Evolutionary conservation across 2,329 filamentous ascomycete genomes (phyloP).

Genomic region (Pseudogymnoascus sp.): DNA sequence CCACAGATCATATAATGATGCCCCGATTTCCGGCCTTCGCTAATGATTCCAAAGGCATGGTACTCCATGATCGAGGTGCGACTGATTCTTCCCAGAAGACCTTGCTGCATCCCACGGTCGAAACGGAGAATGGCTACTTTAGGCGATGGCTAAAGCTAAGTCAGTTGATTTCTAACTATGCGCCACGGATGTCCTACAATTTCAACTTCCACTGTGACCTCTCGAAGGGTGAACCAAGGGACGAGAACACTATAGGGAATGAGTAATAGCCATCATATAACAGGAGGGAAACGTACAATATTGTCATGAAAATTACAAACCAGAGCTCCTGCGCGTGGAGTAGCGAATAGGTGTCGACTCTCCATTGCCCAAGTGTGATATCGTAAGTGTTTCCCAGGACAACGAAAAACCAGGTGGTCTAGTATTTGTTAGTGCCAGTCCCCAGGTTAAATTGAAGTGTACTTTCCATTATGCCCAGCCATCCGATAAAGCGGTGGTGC

Average conservation of each 20-base stretch:
- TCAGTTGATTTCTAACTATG: constrained; percentile 17
- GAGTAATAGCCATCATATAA: constrained; percentile 13
- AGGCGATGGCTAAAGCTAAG: constrained; percentile 30
- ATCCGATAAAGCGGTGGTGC: constrained; percentile 37
- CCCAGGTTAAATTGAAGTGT: neutral
- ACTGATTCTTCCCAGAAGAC: constrained; percentile 35
- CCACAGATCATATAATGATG: constrained; percentile 38
- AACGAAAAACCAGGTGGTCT: constrained; percentile 35
- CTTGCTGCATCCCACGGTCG: constrained; percentile 36
- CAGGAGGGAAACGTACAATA: constrained; percentile 28
- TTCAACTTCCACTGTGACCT: constrained; percentile 35
- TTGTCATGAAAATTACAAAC: constrained; percentile 36
- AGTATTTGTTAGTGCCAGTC: constrained; percentile 12
- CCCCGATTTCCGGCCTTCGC: constrained; percentile 31
- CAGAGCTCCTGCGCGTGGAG: constrained; percentile 34
- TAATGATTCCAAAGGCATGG: constrained; percentile 37
- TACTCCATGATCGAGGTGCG: constrained; percentile 38
- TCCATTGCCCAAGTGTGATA: constrained; percentile 30
- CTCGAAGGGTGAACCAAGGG: constrained; percentile 35
- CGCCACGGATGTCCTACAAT: constrained; percentile 26
- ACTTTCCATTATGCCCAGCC: constrained; percentile 34
- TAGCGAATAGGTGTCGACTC: constrained; percentile 29
- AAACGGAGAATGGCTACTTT: constrained; percentile 36
- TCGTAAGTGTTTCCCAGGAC: constrained; percentile 35
- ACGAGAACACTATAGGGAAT: constrained; percentile 31